Base-by-base conservation (phyloP, 257 asterid species). In the Buddleja alternifolia region DNA sequence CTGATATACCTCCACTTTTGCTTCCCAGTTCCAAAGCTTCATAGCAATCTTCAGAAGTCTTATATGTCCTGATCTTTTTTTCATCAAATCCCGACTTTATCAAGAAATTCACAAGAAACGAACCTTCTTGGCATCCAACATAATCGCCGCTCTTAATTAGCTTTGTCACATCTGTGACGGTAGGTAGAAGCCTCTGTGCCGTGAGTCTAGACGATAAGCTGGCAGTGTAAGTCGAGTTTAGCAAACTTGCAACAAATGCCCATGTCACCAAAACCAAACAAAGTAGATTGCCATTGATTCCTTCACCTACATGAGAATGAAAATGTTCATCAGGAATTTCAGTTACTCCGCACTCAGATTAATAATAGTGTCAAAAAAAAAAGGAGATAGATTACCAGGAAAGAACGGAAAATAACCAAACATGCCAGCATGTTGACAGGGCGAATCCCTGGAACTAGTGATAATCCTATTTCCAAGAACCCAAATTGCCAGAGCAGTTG, bases 141-240 rank as follows among this genome's bases (percentile, higher is more conserved):
- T 65, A 62, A 14, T 70, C 66, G 53, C 77, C 73, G 15, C 61
- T 64, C 66, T 19, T 79, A 1, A 67, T 82, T 4, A 85, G 86
- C 34, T 80, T 60, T 8, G 42, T 41, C 57, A 76, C 77, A 34
- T 83, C 71, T 3, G 78, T 77, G 1, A 77, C 48, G 17, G 72
- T 53, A 14, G 83, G 84, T 59, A 37, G 78, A 58, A 83, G 85
- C 48, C 71, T 68, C n/a, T 34, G 70, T 39, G 68, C 68, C 8
- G 87, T 83, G 46, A 85, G 78, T 63, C 75, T 81, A 8, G 92
- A 79, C 2, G 87, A 73, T 58, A 85, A 70, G 60, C 75, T 85
- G 44, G 88, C 87, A 3, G 79, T 83, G 59, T 85, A 85, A 20
- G 88, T 83, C n/a, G 88, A 83, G 74, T 47, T 81, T 20, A 85